phyloP scores from a whole-genome alignment of 2,329 filamentous ascomycete genomes.

The Lasiodiplodia citricola region DNA sequence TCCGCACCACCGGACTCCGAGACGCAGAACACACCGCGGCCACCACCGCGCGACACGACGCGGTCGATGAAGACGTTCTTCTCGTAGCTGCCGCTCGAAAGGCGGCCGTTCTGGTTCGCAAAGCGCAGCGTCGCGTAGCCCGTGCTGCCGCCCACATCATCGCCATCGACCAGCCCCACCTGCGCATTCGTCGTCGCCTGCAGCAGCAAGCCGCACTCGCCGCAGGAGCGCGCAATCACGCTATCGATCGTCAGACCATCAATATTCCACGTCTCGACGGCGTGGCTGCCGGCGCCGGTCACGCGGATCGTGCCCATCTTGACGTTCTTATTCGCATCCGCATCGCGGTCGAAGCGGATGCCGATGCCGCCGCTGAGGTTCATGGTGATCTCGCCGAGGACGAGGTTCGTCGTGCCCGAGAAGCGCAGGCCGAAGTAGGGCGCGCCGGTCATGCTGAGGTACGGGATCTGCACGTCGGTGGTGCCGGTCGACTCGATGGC shows the following conservation, averaged over 20 bases:
- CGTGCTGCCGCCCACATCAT: constrained; percentile 59
- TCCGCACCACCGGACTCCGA: constrained; percentile 60
- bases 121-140: constrained; percentile 64
- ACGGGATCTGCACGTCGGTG: constrained; percentile 59
- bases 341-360: constrained; percentile 64
- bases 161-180: constrained; percentile 61
- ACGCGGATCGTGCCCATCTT: constrained; percentile 59
- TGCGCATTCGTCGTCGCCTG: constrained; percentile 59
- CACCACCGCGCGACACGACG: constrained; percentile 62
- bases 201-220: constrained; percentile 62
- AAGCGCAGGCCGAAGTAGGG: constrained; percentile 64
- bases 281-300: constrained; percentile 60
- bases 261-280: constrained; percentile 66
- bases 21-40: constrained; percentile 64
- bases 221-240: constrained; percentile 60
- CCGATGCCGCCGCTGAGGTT: constrained; percentile 61
- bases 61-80: constrained; percentile 61
- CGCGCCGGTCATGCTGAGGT: constrained; percentile 62
- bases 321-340: constrained; percentile 59
- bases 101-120: constrained; percentile 62
- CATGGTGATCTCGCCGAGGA: constrained; percentile 60
- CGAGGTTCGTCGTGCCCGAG: constrained; percentile 57
- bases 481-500: constrained; percentile 61
- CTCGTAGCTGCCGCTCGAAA: constrained; percentile 55
- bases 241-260: constrained; percentile 58